Evolutionary conservation across 805 yeast species (phyloP), one percentile per base, ranked within the genome.

Genomic region (Lachancea sp.): DNA sequence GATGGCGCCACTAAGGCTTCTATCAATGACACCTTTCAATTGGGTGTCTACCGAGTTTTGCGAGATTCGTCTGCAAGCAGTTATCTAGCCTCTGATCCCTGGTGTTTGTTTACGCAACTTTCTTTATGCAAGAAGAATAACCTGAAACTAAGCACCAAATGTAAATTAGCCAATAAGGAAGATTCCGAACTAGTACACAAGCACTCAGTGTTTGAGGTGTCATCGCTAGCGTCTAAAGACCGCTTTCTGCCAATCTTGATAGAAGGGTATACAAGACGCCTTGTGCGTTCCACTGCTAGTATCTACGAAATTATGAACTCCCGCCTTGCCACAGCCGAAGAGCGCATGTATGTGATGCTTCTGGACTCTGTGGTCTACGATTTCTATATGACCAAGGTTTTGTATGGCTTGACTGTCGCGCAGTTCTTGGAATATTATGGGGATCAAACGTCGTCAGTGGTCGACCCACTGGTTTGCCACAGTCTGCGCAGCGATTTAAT

Each of bases 71-170:
- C 45, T 9, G 36, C 49, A 1, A 43, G 53, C 7, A 48, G 56
- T 1, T 46, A 58, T 13, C 49, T 74, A 1, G 78, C 85, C 1
- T 66, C 75, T 0, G 88, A 81, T 49, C 87, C 87, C 0, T 52
- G 71, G 11, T 74, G 83, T 36, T 56, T 78, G 8, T 64, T 66
- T 15, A 62, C 70, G 9, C 65, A 74, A 34, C 56, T 80, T 18
- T 51, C 72, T 0, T 54, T 79, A 25, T 69, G 77, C 26, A 46
- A 63, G 29, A 74, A 71, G 46, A 71, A 74, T 43, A 45, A 50
- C 1, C 52, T 73, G 29, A 60, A 59, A 29, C 52, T 78, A 21
- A 81, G 81, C 48, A 34, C 40, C 29, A 33, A 13, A n/a, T 51
- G 41, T 22, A 43, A 39, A 13, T 40, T 15, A 31, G 42, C 37